Conservation (phyloP, 805 yeast genomes). For the Saccharomycopsis sp. region DNA sequence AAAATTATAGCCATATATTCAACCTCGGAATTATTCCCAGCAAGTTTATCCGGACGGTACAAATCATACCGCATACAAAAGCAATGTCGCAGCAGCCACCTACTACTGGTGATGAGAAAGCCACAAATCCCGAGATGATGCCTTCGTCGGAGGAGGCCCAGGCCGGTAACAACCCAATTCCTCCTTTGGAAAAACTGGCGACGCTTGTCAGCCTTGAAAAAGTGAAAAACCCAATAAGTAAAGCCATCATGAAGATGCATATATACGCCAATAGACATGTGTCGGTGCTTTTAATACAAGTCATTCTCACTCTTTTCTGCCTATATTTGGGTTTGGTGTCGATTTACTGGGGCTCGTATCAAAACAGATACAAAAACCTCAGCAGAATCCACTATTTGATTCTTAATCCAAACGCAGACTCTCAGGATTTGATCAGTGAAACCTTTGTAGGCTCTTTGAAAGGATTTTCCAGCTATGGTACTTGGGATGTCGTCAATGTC, state of each 20-base stretch:
- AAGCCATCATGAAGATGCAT: not conserved
- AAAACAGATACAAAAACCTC: conserved; percentile 5
- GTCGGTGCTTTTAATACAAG: not conserved
- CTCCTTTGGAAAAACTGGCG: not conserved
- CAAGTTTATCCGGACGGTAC: not conserved
- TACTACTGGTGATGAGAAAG: not conserved
- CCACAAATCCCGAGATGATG: not conserved
- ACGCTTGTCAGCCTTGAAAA: not conserved
- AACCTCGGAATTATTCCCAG: no score
- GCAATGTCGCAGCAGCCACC: not conserved
- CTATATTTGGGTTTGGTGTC: conserved; percentile 3
- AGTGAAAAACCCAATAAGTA: not conserved
- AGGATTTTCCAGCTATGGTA: conserved; percentile 3
- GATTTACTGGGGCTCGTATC: conserved; percentile 17
- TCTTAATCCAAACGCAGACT: conserved; percentile 10
- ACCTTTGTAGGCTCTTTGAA: conserved; percentile 5
- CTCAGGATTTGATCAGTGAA: conserved; percentile 1
- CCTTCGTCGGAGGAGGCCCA: not conserved
- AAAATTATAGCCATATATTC: no score
- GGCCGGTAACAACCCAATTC: not conserved
- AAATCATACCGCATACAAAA: not conserved
- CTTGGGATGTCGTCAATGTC: conserved; percentile 10
- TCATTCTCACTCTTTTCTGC: not conserved
- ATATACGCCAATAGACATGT: not conserved
- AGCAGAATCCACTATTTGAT: conserved; percentile 10